Base-by-base conservation (phyloP, 306 rosid species). In the Macrotyloma uniflorum region DNA sequence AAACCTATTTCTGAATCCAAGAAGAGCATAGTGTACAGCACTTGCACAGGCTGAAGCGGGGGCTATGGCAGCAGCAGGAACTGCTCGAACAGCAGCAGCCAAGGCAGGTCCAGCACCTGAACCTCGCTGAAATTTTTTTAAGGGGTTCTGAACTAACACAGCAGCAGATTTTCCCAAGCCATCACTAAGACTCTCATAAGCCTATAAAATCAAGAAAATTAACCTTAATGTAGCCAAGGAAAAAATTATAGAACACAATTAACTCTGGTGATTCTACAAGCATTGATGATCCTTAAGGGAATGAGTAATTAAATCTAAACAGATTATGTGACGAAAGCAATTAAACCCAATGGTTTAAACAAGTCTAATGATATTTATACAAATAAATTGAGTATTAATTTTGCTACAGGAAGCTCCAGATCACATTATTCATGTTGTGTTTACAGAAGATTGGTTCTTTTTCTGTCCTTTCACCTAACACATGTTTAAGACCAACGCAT, bases 11-110 rank as follows among this genome's bases (percentile, higher is more conserved):
- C 99, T 89, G 84, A 95, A 79, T 72, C 99, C 99, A 86, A 92
- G 97, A 83, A 95, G 85, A 77, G 98, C 69, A 75, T 66, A 95
- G 76, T 93, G 99, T 50, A 91, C 86, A 72, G 98, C 99, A 78
- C 96, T 91, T 68, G 99, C 98, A 82, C 97, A 95, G 73, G 99
- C 99, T 67, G 99, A 91, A 65, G 93, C 98, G 1, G 99, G 99
- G 84, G 97, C 93, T 28, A 95, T 88, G 70, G 98, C 97, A 77
- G 99, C 99, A 55, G 89, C 88, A 57, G 98, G 99, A 68, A 93
- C 90, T 20, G 90, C 98, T 69, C 88, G 90, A 76, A 93, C 92
- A 79, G 98, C 99, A 69, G 93, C 85, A 71, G 93, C 97, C 68
- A 95, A 83, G 80, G 97, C 98, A 72, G 98, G 91, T 57, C 91